A percentile compares a stretch with the other conserved stretches of the same genome.
These are phyloP conservation scores for Phytophthora pistaciae DNA, from an alignment of 352 stramenopile genomes.

Conservation along the genomic window DNA sequence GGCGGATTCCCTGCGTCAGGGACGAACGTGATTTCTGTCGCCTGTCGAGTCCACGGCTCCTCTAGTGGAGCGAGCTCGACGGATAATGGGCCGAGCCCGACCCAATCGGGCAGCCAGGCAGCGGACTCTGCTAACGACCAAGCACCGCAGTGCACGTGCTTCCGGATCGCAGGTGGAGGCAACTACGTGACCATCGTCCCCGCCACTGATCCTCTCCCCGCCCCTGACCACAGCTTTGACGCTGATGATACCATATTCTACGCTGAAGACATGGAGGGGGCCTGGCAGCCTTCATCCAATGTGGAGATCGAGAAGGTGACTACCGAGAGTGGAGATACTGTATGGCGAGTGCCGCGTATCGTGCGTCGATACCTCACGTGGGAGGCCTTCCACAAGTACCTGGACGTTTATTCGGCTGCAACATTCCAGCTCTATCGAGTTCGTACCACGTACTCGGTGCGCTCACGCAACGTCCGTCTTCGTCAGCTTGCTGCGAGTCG, in stretches of 20 bases:
- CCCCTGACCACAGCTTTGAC: constrained; percentile 26
- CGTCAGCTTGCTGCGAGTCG: constrained; percentile 52
- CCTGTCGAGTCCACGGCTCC: constrained; percentile 41
- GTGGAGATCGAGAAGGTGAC: constrained; percentile 31
- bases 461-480: constrained; percentile 68
- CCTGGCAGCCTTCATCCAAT: constrained; percentile 36
- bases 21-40: constrained; percentile 34
- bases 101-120: not conserved
- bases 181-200: constrained; percentile 44
- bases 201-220: constrained; percentile 17
- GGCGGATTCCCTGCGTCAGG: constrained; percentile 10
- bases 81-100: constrained; percentile 1
- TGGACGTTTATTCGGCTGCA: constrained; percentile 66
- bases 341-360: constrained; percentile 67
- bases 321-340: constrained; percentile 31
- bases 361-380: constrained; percentile 58
- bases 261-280: constrained; percentile 40
- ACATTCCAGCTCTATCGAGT: constrained; percentile 81
- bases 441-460: constrained; percentile 78
- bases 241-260: constrained; percentile 32
- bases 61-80: constrained; percentile 10
- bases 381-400: constrained; percentile 64
- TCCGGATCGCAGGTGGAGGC: constrained; percentile 31
- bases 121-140: constrained; percentile 1
- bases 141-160: constrained; percentile 44